Evolutionary conservation across 1,284 basidiomycete genomes (phyloP).

Genomic region (Mycosarcoma maydis): DNA sequence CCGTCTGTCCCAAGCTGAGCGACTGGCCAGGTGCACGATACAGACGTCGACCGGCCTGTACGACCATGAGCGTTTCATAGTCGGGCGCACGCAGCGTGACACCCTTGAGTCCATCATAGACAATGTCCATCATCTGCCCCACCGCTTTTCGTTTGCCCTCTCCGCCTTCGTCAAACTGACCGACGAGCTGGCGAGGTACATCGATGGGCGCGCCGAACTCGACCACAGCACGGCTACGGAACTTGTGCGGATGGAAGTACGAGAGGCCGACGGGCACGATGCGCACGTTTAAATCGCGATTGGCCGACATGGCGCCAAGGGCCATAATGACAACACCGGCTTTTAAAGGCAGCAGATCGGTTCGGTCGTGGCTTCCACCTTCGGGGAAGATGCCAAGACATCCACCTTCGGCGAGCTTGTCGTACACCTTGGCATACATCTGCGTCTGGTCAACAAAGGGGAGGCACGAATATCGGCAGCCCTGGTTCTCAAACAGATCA

Average conservation of each 20-base stretch:
- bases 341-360: conserved; percentile 66
- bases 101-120: conserved; percentile 95
- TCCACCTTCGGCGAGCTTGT: conserved; percentile 84
- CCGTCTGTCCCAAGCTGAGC: conserved; percentile 92
- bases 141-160: conserved; percentile 89
- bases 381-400: conserved; percentile 71
- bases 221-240: conserved; percentile 74
- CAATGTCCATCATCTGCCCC: conserved; percentile 85
- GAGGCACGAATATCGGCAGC: conserved; percentile 60
- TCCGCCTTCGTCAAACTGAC: conserved; percentile 91
- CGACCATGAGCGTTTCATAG: conserved; percentile 97
- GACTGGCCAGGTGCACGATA: conserved; percentile 96
- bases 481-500: conserved; percentile 24
- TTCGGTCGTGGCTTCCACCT: conserved; percentile 66
- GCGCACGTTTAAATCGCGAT: conserved; percentile 60
- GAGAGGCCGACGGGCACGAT: conserved; percentile 67
- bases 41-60: conserved; percentile 92
- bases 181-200: conserved; percentile 84
- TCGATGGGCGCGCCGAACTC: conserved; percentile 94
- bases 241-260: conserved; percentile 67
- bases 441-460: conserved; percentile 82
- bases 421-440: conserved; percentile 94
- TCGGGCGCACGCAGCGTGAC: conserved; percentile 96
- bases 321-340: conserved; percentile 67
- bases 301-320: conserved; percentile 66